Evolutionary conservation across 352 stramenopile genomes (phyloP).

Genomic region (Pythium dissimile): DNA sequence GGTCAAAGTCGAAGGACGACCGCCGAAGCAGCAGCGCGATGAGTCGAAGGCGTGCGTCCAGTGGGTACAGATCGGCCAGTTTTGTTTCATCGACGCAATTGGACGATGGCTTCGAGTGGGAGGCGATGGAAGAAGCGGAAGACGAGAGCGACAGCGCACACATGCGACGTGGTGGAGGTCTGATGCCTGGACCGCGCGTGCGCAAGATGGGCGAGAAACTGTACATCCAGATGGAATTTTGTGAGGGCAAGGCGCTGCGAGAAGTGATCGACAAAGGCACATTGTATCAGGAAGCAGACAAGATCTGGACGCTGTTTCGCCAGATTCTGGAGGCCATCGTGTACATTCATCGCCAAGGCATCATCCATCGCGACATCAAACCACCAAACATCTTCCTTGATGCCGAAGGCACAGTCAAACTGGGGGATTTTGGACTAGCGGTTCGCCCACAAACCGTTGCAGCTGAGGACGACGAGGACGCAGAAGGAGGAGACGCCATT

Average conservation of each 20-base stretch:
- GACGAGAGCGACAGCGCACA: slow-evolving; percentile 11
- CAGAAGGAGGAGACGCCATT: slow-evolving; percentile 27
- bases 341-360: slow-evolving; percentile 93
- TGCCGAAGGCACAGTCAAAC: slow-evolving; percentile 88
- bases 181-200: slow-evolving; percentile 8
- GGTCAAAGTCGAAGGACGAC: slow-evolving; percentile 63
- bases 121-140: slow-evolving; percentile 52
- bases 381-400: slow-evolving; percentile 95
- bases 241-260: slow-evolving; percentile 89
- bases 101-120: slow-evolving; percentile 74
- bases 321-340: slow-evolving; percentile 94
- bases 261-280: slow-evolving; percentile 92
- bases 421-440: slow-evolving; percentile 95
- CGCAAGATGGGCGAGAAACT: slow-evolving; percentile 72
- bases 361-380: slow-evolving; percentile 93
- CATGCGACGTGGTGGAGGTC: background rate
- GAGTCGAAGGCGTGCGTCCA: slow-evolving; percentile 41
- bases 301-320: slow-evolving; percentile 93
- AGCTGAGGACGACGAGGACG: slow-evolving; percentile 38
- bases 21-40: slow-evolving; percentile 3
- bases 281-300: slow-evolving; percentile 78
- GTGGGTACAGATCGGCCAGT: slow-evolving; percentile 30
- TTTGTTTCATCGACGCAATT: slow-evolving; percentile 35
- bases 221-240: slow-evolving; percentile 97
- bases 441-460: slow-evolving; percentile 64